These are phyloP conservation scores for Neurospora discreta DNA, from an alignment of 495 filamentous ascomycete genomes.

Conservation along the genomic window DNA sequence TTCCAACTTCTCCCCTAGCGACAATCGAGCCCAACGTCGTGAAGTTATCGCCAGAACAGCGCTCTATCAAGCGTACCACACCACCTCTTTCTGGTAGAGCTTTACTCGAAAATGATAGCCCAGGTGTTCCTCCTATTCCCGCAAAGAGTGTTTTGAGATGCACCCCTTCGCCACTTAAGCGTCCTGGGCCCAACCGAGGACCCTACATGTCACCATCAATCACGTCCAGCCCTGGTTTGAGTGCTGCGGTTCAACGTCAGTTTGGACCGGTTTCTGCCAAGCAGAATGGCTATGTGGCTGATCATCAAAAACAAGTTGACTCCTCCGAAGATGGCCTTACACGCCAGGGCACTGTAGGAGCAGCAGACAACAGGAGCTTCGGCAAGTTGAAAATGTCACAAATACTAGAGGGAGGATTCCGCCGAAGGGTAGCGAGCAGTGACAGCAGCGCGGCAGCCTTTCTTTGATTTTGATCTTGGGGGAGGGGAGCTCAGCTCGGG, in stretches of 20 bases:
- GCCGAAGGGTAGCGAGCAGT: not conserved
- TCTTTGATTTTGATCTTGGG: not conserved
- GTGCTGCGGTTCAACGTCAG: constrained; percentile 24
- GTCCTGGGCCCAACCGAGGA: not conserved
- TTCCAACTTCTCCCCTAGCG: constrained; percentile 12
- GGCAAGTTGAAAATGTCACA: not conserved
- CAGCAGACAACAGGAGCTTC: not conserved
- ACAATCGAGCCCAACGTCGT: constrained; percentile 17
- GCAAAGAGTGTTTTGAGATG: constrained; percentile 14
- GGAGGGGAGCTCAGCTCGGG: not conserved
- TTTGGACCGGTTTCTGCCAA: constrained; percentile 12
- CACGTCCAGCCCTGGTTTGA: constrained; percentile 25
- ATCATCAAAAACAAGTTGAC: not conserved
- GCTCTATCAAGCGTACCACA: constrained; percentile 8
- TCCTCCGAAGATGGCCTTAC: not conserved
- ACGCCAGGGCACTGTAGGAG: not conserved
- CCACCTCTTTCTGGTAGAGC: constrained; percentile 3
- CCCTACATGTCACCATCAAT: constrained; percentile 9
- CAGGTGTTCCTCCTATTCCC: constrained; percentile 15
- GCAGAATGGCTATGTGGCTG: not conserved
- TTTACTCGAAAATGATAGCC: constrained; percentile 11
- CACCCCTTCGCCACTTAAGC: constrained; percentile 10
- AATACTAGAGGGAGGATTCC: not conserved
- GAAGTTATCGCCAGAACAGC: constrained; percentile 7
- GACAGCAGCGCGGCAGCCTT: not conserved